Percentiles rank a stretch among this genome's conserved stretches.
phyloP scores from a whole-genome alignment of 2,329 filamentous ascomycete species.

The Beauveria asiatica region DNA sequence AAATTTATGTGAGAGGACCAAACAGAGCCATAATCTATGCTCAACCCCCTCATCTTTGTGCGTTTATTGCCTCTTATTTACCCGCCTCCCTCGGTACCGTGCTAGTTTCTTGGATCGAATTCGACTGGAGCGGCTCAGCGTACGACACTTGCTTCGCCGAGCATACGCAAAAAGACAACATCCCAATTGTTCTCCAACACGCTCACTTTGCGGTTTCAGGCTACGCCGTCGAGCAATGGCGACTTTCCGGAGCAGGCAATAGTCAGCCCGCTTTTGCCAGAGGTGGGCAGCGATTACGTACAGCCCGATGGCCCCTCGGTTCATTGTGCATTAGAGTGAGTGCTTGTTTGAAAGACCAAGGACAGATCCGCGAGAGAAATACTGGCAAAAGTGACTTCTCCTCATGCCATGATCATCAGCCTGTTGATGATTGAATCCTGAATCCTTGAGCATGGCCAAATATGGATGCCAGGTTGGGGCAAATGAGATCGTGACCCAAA shows the following conservation, averaged over 20 bases:
- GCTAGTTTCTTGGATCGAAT: neutral
- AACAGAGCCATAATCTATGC: neutral
- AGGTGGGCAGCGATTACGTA: neutral
- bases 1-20: neutral
- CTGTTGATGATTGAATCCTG: too few relatives aligned
- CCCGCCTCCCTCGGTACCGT: neutral
- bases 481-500: too few relatives aligned
- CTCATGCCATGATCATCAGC: neutral
- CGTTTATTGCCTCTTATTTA: neutral
- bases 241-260: neutral
- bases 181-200: neutral
- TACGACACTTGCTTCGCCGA: neutral
- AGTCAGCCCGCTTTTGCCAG: neutral
- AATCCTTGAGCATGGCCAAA: too few relatives aligned
- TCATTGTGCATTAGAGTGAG: neutral
- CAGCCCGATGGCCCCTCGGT: neutral
- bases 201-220: neutral
- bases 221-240: neutral
- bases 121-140: neutral
- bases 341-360: neutral
- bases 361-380: neutral
- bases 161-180: neutral
- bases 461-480: too few relatives aligned
- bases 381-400: neutral
- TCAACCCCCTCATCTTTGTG: neutral